Evolutionary conservation across 106 monocot species (phyloP), one percentile per base, ranked within the genome.

Genomic region (Vanilla planifolia): DNA sequence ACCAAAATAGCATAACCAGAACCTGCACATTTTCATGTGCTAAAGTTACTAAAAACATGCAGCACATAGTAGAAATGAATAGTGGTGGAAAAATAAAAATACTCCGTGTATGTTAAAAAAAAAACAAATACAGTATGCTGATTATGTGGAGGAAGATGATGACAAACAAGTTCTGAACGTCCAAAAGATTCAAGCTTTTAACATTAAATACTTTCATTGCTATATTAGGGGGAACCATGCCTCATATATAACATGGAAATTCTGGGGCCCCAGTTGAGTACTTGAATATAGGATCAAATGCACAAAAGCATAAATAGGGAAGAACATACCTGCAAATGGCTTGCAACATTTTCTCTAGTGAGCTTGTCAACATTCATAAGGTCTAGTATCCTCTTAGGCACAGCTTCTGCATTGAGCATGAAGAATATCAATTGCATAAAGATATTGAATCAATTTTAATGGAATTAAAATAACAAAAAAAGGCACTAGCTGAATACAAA

Each of bases 351-450:
- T 67, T 89, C 89, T 62, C 85, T 75, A 2, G 89, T 85, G 24
- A 89, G 89, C 64, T 68, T 76, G 2, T 85, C 81, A 52, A 80
- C 84, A 61, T 79, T 80, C 89, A 89, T 89, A 13, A 89, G 71
- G 43, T 89, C 89, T 15, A 89, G 85, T 75, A 89, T 85, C 47
- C 75, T 85, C 75, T 89, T 89, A 11, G 89, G 85, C n/a, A 89
- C 85, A 64, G 85, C 85, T 61, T 89, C 89, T 89, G 81, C 45
- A 67, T 55, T 58, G 71, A 36, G 43, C 35, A 10, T 21, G 15
- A 33, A 6, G 14, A 37, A 43, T 34, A 48, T 55, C 15, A 37
- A 48, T 7, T 6, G 11, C 6, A 63, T 6, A 2, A 39, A 5
- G 34, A 53, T 11, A 53, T 14, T 42, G 43, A 19, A 20, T 50